These are phyloP conservation scores for Mitragyna speciosa DNA, from an alignment of 257 asterid genomes.

Conservation along the genomic window DNA sequence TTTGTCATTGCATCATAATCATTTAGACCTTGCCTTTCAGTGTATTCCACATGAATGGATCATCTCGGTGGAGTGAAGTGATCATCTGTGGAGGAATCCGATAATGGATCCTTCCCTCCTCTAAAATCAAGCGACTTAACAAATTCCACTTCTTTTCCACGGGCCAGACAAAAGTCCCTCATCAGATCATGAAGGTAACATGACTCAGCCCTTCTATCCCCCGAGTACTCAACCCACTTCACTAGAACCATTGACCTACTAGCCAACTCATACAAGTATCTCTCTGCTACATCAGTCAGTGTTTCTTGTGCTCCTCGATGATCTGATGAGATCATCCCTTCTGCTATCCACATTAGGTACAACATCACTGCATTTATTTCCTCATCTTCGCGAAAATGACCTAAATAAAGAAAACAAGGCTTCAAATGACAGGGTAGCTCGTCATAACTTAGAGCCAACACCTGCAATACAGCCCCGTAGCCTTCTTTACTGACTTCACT, in stretches of 20 bases:
- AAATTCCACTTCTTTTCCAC: neutral
- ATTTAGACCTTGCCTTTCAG: neutral
- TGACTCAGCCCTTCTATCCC: neutral
- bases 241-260: neutral
- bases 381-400: neutral
- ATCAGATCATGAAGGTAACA: neutral
- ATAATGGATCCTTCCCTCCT: neutral
- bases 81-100: neutral
- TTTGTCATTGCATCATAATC: neutral
- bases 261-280: neutral
- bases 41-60: neutral
- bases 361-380: neutral
- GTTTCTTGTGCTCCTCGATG: neutral
- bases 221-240: neutral
- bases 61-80: neutral
- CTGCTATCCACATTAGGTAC: neutral
- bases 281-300: neutral
- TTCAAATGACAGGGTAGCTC: neutral
- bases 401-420: conserved; percentile 1
- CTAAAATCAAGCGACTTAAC: neutral
- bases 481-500: neutral
- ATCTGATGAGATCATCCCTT: neutral
- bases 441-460: neutral
- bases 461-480: neutral
- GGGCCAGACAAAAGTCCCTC: neutral